A percentile compares a stretch with the other conserved stretches of the same genome.
Evolutionary conservation across 2,329 filamentous ascomycete species (phyloP).

Genomic region (Domatiomyces catenatus): DNA sequence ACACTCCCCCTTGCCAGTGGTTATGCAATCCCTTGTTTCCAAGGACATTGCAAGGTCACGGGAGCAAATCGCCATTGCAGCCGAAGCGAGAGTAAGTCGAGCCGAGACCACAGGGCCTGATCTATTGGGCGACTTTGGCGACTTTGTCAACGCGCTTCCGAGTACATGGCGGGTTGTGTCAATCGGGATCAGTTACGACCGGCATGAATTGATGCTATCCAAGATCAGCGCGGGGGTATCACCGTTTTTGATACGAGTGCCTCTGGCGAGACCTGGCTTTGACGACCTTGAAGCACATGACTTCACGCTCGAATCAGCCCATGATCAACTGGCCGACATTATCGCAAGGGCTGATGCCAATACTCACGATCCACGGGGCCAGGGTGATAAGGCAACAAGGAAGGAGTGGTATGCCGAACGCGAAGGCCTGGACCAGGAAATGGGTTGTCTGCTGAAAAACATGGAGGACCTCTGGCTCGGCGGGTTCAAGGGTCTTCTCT

Average conservation of each 20-base stretch:
- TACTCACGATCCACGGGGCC: constrained; percentile 56
- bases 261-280: constrained; percentile 65
- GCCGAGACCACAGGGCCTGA: constrained; percentile 4
- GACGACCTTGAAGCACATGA: constrained; percentile 65
- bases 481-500: constrained; percentile 89
- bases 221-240: constrained; percentile 59
- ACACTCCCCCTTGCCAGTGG: constrained; percentile 9
- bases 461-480: constrained; percentile 91
- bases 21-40: constrained; percentile 8
- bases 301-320: constrained; percentile 71
- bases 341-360: constrained; percentile 68
- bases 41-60: constrained; percentile 9
- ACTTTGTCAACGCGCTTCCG: constrained; percentile 61
- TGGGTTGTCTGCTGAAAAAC: constrained; percentile 64
- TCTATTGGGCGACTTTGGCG: neutral
- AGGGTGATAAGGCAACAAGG: constrained; percentile 47
- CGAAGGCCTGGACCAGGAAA: constrained; percentile 59
- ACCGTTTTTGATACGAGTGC: constrained; percentile 76
- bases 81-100: constrained; percentile 1
- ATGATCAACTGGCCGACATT: constrained; percentile 65
- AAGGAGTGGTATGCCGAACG: constrained; percentile 81
- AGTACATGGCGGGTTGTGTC: constrained; percentile 72
- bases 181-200: constrained; percentile 64
- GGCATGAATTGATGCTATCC: constrained; percentile 76
- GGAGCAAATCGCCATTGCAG: constrained; percentile 5